phyloP scores from a whole-genome alignment of 106 monocot species.

The Vanilla planifolia region DNA sequence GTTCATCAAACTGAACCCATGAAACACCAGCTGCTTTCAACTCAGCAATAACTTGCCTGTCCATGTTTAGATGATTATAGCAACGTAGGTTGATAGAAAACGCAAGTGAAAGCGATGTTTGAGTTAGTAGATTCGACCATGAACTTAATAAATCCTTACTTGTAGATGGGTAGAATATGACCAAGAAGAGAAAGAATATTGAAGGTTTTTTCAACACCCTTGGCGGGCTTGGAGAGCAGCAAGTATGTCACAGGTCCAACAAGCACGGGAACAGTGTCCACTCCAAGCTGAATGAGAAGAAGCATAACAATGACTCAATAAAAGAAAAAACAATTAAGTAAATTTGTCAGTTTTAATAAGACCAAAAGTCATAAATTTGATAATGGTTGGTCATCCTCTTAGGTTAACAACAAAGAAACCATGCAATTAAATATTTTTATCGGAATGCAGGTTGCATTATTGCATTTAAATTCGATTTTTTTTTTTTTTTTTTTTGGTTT shows the following conservation, averaged over 20 bases:
- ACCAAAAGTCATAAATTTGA: too few species aligned
- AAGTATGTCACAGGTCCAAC: constrained; percentile 15
- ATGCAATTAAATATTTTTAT: too few species aligned
- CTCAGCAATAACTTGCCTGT: constrained; percentile 26
- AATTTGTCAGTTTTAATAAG: too few species aligned
- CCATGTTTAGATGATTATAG: neutral
- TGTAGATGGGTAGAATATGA: constrained; percentile 20
- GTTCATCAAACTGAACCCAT: constrained; percentile 29
- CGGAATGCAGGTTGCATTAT: too few species aligned
- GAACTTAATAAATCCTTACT: constrained; percentile 13
- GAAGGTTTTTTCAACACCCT: constrained; percentile 13
- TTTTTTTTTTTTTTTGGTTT: too few species aligned
- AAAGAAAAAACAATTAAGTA: too few species aligned
- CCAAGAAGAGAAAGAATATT: constrained; percentile 1
- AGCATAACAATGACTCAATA: neutral
- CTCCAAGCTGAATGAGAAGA: constrained; percentile 5
- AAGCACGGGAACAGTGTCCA: constrained; percentile 11
- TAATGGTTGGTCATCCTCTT: too few species aligned
- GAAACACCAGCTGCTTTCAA: constrained; percentile 29
- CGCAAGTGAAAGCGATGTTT: neutral
- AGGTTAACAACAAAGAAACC: too few species aligned
- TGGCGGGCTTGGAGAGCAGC: constrained; percentile 15
- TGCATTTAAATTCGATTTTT: too few species aligned
- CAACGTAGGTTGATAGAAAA: neutral
- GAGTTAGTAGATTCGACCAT: neutral